These are phyloP conservation scores for Helotiales sp. DNA, from an alignment of 2,329 filamentous ascomycete genomes.

Conservation along the genomic window DNA sequence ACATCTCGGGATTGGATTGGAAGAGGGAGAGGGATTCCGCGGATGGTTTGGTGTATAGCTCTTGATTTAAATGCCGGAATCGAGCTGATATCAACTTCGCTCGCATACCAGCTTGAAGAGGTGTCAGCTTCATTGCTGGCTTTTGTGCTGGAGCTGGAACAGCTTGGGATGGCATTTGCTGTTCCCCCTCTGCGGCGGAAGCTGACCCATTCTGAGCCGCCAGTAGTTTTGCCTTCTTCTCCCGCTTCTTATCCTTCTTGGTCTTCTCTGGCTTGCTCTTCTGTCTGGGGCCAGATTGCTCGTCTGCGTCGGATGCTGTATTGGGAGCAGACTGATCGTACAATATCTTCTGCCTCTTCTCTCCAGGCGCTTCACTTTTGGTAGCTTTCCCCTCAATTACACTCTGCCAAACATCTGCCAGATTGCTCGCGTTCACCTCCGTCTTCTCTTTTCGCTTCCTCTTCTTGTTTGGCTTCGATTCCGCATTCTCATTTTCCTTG, in stretches of 20 bases:
- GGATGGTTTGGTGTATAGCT: conserved; percentile 90
- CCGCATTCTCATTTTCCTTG: conserved; percentile 29
- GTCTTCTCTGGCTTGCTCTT: conserved; percentile 34
- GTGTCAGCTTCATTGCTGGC: conserved; percentile 68
- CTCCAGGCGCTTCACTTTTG: conserved; percentile 25
- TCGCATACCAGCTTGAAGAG: conserved; percentile 90
- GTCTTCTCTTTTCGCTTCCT: conserved; percentile 54
- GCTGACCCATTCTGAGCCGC: conserved; percentile 8
- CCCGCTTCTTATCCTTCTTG: conserved; percentile 41
- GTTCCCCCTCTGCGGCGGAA: conserved; percentile 1
- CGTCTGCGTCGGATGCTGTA: conserved; percentile 27
- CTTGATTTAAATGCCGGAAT: conserved; percentile 96
- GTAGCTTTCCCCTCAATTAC: conserved; percentile 69
- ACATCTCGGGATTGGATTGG: conserved; percentile 84
- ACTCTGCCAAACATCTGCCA: conserved; percentile 75
- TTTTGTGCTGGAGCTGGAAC: conserved; percentile 40
- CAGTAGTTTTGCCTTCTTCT: conserved; percentile 29
- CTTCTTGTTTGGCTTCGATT: conserved; percentile 45
- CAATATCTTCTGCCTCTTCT: conserved; percentile 31
- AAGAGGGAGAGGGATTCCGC: conserved; percentile 82
- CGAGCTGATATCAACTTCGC: conserved; percentile 92
- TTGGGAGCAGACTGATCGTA: conserved; percentile 21
- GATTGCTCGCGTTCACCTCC: conserved; percentile 66
- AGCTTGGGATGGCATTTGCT: conserved; percentile 28
- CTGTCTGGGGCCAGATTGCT: conserved; percentile 19